Base-by-base conservation (phyloP, 78 protist genomes). In the Dictyostelium purpureum region DNA sequence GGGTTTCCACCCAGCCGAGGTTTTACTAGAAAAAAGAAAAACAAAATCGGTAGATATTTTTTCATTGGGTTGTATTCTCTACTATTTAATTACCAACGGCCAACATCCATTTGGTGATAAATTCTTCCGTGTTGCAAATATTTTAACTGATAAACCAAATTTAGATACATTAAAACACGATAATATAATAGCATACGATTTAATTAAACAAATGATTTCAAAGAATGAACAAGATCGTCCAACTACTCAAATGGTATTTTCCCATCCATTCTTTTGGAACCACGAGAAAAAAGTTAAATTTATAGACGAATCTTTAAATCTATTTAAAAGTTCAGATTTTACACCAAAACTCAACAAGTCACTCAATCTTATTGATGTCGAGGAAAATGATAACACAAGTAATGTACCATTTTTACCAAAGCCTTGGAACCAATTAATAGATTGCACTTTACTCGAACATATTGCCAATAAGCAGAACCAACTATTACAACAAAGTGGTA, bases 91-190 rank as follows among this genome's bases (percentile, higher is more conserved):
- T 14, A 73, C 59, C 2, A 35, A 38, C 31, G 91, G 91, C 19
- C 42, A 73, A 47, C 91, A 85, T 59, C 91, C 91, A 57, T 85
- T 85, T 57, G 91, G 91, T 33, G 91, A 85, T 14, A 85, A 85
- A 56, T 56, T 70, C 45, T 42, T 73, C 45, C 49, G 91, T 31
- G 70, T 85, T 47, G 73, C 91, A 0, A 70, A 73, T n/a, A 85
- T 85, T 11, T 42, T 85, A 12, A 73, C 43, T 3, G 80, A 82
- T 61, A 76, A 40, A 42, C 35, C 69, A 12, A 35, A 56, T n/a
- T 24, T 73, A 1, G 81, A 70, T 21, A 5, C 38, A 2, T 45
- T 33, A 7, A 37, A n/a, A 18, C 57, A 85, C 38, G n/a, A n/a
- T n/a, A 52, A 56, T 35, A 24, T 66, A 28, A 31, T 85, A 1